phyloP scores from a whole-genome alignment of 2,329 filamentous ascomycete genomes.

The Laburnicola sp. region DNA sequence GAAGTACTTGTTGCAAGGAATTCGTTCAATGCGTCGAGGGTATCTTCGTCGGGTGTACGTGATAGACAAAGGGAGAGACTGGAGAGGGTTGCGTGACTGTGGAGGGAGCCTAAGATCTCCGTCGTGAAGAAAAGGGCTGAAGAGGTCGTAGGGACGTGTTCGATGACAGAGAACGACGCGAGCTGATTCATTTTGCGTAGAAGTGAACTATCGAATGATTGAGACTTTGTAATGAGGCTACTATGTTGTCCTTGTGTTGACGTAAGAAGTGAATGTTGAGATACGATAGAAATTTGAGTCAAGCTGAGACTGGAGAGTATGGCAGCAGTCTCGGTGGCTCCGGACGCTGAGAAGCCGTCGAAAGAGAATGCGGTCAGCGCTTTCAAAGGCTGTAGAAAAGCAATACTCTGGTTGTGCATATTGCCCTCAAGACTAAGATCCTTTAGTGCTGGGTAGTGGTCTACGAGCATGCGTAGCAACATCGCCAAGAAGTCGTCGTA shows the following conservation, averaged over 20 bases:
- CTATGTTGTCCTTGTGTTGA: slow-evolving; percentile 13
- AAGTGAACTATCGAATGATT: slow-evolving; percentile 22
- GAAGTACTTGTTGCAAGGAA: slow-evolving; percentile 17
- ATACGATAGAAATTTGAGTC: slow-evolving; percentile 26
- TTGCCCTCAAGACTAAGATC: slow-evolving; percentile 31
- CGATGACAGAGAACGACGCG: slow-evolving; percentile 24
- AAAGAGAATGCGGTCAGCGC: slow-evolving; percentile 29
- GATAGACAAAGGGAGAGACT: slow-evolving; percentile 22
- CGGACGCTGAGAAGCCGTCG: slow-evolving; percentile 30
- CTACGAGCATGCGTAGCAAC: slow-evolving; percentile 20
- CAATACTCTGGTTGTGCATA: slow-evolving; percentile 26
- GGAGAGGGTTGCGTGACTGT: slow-evolving; percentile 19
- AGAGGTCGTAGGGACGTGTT: slow-evolving; percentile 11
- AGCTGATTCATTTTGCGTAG: slow-evolving; percentile 22
- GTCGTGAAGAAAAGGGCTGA: slow-evolving; percentile 25
- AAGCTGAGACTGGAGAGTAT: slow-evolving; percentile 28
- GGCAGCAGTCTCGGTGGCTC: slow-evolving; percentile 19
- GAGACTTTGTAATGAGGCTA: slow-evolving; percentile 17
- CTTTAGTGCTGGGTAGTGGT: slow-evolving; percentile 19
- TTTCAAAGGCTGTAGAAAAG: slow-evolving; percentile 20
- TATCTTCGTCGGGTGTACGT: slow-evolving; percentile 20
- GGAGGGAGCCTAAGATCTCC: slow-evolving; percentile 24
- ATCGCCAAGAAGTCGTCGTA: slow-evolving; percentile 30
- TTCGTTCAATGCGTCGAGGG: slow-evolving; percentile 19
- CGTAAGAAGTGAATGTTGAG: slow-evolving; percentile 19